Evolutionary conservation across 352 stramenopile genomes (phyloP).

Genomic region (Phytopythium chamaehyphon): DNA sequence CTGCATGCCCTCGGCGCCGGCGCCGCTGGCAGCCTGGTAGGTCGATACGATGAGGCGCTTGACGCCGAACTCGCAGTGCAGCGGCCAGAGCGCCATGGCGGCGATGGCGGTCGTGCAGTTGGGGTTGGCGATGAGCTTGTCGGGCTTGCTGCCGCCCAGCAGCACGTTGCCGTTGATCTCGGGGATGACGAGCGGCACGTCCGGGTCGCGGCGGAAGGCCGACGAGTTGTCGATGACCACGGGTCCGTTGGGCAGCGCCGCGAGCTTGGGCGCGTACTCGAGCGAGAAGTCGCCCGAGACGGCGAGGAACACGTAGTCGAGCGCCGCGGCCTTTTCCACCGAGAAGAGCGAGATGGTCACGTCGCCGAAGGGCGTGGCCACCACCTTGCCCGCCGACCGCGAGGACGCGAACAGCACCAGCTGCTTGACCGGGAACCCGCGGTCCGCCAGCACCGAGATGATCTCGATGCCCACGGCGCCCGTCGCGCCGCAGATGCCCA

Average conservation of each 20-base stretch:
- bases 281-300: constrained; percentile 97
- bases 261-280: constrained; percentile 93
- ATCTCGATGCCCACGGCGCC: constrained; percentile 98
- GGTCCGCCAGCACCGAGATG: constrained; percentile 83
- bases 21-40: constrained; percentile 92
- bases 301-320: constrained; percentile 97
- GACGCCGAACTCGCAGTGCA: constrained; percentile 95
- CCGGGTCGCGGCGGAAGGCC: constrained; percentile 91
- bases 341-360: constrained; percentile 95
- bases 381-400: constrained; percentile 90
- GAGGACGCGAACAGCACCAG: constrained; percentile 95
- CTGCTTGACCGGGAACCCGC: constrained; percentile 88
- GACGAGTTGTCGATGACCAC: constrained; percentile 99
- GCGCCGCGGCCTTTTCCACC: constrained; percentile 87
- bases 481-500: constrained; percentile 81
- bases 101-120: constrained; percentile 99
- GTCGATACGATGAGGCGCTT: constrained; percentile 96
- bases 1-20: constrained; percentile 92
- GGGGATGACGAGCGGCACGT: constrained; percentile 92
- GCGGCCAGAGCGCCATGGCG: constrained; percentile 95
- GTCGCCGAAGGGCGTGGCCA: constrained; percentile 89
- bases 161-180: constrained; percentile 94
- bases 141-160: constrained; percentile 24
- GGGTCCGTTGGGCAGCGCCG: constrained; percentile 63
- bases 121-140: constrained; percentile 97